These are phyloP conservation scores for Graphium sp. DNA, from an alignment of 2,329 filamentous ascomycete species.

Conservation along the genomic window DNA sequence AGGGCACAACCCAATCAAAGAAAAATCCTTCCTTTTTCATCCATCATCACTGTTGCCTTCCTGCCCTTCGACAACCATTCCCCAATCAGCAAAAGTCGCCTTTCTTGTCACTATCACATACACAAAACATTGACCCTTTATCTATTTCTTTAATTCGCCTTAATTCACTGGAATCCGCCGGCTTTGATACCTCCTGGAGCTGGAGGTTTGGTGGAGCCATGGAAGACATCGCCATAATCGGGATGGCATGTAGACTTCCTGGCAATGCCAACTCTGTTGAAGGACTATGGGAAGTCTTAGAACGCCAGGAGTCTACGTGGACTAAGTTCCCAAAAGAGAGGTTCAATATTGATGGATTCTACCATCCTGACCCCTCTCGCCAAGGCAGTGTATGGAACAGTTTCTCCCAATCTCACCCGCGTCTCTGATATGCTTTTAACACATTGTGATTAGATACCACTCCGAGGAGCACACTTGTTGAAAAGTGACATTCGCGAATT, in stretches of 20 bases:
- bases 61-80: no score
- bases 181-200: no score
- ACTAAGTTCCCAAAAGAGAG: conserved; percentile 28
- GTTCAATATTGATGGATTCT: conserved; percentile 34
- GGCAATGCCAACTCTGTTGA: conserved; percentile 25
- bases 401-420: conserved; percentile 9
- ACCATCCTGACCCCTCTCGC: conserved; percentile 30
- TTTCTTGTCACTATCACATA: no score
- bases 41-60: no score
- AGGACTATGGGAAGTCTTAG: conserved; percentile 30
- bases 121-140: no score
- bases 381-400: conserved; percentile 31
- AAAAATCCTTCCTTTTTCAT: no score
- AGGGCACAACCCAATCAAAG: no score
- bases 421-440: neutral
- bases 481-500: conserved; percentile 26
- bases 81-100: no score
- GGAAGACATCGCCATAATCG: conserved; percentile 33
- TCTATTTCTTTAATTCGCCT: no score
- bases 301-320: conserved; percentile 25
- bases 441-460: conserved; percentile 15
- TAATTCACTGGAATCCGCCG: no score
- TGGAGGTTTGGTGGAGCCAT: no score
- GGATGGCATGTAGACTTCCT: conserved; percentile 32
- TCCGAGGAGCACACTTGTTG: conserved; percentile 33